These are phyloP conservation scores for Leishmania braziliensis DNA, from an alignment of 208 protist species.

Conservation along the genomic window DNA sequence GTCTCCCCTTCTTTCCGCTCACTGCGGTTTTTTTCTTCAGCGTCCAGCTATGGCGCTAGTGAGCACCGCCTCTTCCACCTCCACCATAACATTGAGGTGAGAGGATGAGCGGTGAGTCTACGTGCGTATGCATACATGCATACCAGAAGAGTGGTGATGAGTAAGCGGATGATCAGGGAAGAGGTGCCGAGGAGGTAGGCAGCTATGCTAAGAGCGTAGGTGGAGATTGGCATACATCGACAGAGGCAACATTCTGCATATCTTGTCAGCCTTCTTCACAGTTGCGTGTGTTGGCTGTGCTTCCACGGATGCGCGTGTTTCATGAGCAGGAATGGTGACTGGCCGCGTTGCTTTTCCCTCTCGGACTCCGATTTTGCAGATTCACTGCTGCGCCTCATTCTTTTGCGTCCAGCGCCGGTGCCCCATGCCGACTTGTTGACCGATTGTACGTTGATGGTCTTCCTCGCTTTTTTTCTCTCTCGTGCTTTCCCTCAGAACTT, in stretches of 20 bases:
- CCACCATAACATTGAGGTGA: not conserved
- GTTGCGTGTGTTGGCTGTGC: not conserved
- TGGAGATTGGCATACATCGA: not conserved
- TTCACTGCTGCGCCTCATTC: not conserved
- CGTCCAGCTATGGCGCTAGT: not conserved
- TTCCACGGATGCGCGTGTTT: not conserved
- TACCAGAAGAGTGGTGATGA: not conserved
- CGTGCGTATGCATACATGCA: not conserved
- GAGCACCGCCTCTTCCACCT: not conserved
- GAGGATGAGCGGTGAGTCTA: not conserved
- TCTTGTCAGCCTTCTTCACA: not conserved
- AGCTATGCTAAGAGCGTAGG: not conserved
- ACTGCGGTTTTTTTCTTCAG: not conserved
- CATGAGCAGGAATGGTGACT: not conserved
- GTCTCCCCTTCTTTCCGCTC: not conserved
- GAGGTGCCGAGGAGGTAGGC: not conserved
- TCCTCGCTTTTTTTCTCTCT: not conserved
- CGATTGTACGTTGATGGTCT: not conserved
- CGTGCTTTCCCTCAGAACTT: too few relatives aligned
- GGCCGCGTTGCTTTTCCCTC: not conserved
- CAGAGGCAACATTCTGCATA: not conserved
- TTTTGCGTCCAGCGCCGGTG: not conserved
- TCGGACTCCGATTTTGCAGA: not conserved
- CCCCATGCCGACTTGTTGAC: not conserved
- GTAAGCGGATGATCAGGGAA: not conserved